Conservation (phyloP, 78 protist species). For the Thecamonas trahens region DNA sequence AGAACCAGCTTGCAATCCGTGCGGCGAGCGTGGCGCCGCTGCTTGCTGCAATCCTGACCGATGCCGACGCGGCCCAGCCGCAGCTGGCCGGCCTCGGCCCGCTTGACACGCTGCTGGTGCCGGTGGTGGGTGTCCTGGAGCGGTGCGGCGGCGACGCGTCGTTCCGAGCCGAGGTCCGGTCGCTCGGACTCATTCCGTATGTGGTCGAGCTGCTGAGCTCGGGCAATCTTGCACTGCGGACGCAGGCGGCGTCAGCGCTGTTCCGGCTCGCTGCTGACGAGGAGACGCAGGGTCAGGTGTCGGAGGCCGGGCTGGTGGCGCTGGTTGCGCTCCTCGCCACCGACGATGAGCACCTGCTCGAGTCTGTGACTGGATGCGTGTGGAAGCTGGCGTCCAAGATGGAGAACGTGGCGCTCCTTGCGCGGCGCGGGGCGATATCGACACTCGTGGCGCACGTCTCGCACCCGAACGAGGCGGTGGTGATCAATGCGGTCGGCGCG, state of each 20-base stretch:
- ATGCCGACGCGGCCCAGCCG: not conserved
- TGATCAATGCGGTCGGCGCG: constrained; percentile 12
- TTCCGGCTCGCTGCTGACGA: not conserved
- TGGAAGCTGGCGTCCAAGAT: not conserved
- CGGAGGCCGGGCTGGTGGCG: not conserved
- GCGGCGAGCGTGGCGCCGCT: not conserved
- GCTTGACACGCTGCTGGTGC: not conserved
- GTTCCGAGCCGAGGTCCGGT: not conserved
- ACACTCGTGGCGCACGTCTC: not conserved
- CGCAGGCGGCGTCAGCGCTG: not conserved
- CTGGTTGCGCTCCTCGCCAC: not conserved
- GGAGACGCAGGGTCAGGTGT: not conserved
- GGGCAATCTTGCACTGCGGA: not conserved
- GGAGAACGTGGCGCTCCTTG: not conserved
- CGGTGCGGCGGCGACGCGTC: not conserved
- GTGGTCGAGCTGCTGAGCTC: not conserved
- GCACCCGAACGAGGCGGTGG: not conserved
- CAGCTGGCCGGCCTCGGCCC: not conserved
- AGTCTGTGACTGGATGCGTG: not conserved
- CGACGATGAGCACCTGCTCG: not conserved
- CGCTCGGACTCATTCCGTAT: not conserved
- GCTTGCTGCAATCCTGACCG: not conserved
- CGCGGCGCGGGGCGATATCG: not conserved
- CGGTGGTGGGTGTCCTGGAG: not conserved
- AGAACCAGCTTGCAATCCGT: not conserved